Conservation (phyloP, 106 monocot species). For the Posidonia australis region DNA sequence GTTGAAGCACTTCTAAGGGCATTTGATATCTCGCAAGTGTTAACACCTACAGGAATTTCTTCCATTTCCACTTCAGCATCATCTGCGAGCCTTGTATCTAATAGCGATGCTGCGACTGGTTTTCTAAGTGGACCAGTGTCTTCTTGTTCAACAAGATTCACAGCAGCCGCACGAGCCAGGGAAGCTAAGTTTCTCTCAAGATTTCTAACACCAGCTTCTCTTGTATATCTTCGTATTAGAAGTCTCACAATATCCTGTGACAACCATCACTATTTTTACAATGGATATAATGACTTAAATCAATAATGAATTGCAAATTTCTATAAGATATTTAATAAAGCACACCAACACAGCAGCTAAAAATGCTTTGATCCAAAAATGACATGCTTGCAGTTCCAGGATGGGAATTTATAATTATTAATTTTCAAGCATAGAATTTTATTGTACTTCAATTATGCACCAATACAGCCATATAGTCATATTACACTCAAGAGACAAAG, state of each 20-base stretch:
- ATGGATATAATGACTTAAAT: neutral
- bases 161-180: constrained; percentile 89
- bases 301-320: neutral
- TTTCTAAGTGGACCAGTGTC: constrained; percentile 40
- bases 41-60: constrained; percentile 71
- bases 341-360: neutral
- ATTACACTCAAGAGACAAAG: no score
- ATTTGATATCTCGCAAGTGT: constrained; percentile 52
- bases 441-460: no score
- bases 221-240: constrained; percentile 81
- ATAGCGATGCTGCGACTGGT: constrained; percentile 51
- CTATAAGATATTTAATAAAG: neutral
- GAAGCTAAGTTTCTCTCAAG: constrained; percentile 83
- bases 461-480: no score
- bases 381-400: no score
- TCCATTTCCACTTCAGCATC: constrained; percentile 95
- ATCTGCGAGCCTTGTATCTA: constrained; percentile 71
- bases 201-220: constrained; percentile 95
- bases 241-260: constrained; percentile 61
- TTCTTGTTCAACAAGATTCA: constrained; percentile 74
- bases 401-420: no score
- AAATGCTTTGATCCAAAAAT: no score
- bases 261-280: neutral
- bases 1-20: constrained; percentile 32
- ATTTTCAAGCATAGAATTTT: no score